A percentile compares a stretch with the other conserved stretches of the same genome.
phyloP scores from a whole-genome alignment of 2,329 filamentous ascomycete genomes.

The Neurospora sp. region DNA sequence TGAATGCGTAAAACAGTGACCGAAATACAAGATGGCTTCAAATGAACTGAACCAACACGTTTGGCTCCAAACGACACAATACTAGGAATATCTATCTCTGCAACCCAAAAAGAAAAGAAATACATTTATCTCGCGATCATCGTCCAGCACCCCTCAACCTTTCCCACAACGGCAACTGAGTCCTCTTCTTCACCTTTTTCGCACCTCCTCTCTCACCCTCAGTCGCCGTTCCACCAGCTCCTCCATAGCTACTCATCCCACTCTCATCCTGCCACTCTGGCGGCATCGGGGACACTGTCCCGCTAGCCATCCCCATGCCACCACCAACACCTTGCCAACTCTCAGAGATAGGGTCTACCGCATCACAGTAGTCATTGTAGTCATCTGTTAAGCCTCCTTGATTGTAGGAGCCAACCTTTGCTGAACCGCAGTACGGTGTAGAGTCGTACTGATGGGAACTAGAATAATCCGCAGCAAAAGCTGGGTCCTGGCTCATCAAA shows the following conservation, averaged over 20 bases:
- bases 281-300: background rate
- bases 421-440: background rate
- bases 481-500: background rate
- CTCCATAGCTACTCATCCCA: background rate
- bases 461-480: background rate
- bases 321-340: background rate
- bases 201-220: background rate
- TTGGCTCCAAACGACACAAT: background rate
- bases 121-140: background rate
- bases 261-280: background rate
- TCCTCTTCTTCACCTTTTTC: slow-evolving; percentile 7
- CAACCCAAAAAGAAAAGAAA: no score
- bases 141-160: slow-evolving; percentile 10
- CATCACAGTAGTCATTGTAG: background rate
- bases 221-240: background rate
- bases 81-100: background rate
- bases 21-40: background rate
- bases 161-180: slow-evolving; percentile 11
- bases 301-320: background rate
- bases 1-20: background rate
- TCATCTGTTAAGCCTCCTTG: background rate
- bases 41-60: background rate
- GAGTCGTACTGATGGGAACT: background rate
- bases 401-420: background rate
- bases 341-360: background rate